phyloP scores from a whole-genome alignment of 208 protist species.

The Balamuthia mandrillaris region DNA sequence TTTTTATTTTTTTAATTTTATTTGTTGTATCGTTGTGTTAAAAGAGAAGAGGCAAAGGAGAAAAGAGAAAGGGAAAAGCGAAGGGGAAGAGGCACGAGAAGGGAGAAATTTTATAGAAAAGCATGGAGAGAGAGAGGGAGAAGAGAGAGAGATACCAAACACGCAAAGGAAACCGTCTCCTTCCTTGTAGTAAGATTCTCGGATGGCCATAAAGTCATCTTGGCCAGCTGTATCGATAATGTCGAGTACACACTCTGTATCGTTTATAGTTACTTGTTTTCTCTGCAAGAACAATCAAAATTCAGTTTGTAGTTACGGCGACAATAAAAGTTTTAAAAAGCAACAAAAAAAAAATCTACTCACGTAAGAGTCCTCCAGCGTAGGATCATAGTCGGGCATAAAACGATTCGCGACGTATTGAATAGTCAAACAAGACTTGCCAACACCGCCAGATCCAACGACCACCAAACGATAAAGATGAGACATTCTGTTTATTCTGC shows the following conservation, averaged over 20 bases:
- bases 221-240: conserved; percentile 61
- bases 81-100: not conserved
- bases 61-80: not conserved
- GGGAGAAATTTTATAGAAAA: no score
- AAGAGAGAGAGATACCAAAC: not conserved
- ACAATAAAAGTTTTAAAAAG: not conserved
- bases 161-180: conserved; percentile 25
- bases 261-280: conserved; percentile 34
- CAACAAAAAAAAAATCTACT: not conserved
- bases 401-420: conserved; percentile 22
- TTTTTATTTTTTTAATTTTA: not conserved
- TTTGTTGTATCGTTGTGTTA: not conserved
- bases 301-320: not conserved
- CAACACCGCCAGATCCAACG: not conserved
- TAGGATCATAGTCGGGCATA: not conserved
- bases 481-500: no score
- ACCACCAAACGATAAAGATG: not conserved
- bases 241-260: conserved; percentile 32
- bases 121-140: not conserved
- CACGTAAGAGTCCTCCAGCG: conserved; percentile 16
- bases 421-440: conserved; percentile 4
- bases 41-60: not conserved
- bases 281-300: not conserved
- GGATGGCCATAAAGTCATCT: conserved; percentile 57
- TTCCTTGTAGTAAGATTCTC: conserved; percentile 42